Conservation (phyloP, 129 eudicot species). For the Flaveria linearis region DNA sequence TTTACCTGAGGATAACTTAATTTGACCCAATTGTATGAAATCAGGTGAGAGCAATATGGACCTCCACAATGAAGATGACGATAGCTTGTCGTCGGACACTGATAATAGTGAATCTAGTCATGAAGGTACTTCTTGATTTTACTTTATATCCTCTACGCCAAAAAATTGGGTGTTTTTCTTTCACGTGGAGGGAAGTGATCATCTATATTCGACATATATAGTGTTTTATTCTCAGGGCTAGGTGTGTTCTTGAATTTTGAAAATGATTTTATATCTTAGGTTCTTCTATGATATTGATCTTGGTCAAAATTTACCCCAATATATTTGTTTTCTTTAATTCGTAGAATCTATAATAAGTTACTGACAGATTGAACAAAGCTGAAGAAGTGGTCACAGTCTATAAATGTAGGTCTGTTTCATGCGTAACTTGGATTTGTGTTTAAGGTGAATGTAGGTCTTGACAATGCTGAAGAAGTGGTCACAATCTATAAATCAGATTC, state of each 20-base stretch:
- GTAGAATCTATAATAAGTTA: too few relatives aligned
- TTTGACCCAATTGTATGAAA: constrained; percentile 22
- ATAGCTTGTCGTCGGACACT: constrained; percentile 30
- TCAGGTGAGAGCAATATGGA: constrained; percentile 36
- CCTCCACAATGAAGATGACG: constrained; percentile 36
- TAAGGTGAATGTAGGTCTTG: constrained; percentile 28
- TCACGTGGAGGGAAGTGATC: too few relatives aligned
- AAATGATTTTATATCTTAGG: too few relatives aligned
- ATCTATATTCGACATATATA: too few relatives aligned
- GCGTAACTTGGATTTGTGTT: constrained; percentile 5
- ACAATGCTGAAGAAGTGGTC: constrained; percentile 17
- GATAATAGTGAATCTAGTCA: constrained; percentile 24
- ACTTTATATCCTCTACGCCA: not conserved
- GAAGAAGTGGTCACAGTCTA: not conserved
- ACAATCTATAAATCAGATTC: constrained; percentile 15
- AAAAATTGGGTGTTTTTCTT: too few relatives aligned
- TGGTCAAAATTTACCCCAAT: too few relatives aligned
- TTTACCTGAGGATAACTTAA: not conserved
- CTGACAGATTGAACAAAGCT: too few relatives aligned
- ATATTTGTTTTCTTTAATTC: too few relatives aligned
- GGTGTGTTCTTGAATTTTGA: too few relatives aligned
- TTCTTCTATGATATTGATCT: too few relatives aligned
- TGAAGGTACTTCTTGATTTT: constrained; percentile 29
- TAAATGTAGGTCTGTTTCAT: not conserved
- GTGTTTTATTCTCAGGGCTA: not conserved